Evolutionary conservation across 2,329 filamentous ascomycete species (phyloP), one percentile per base, ranked within the genome.

Genomic region (Penicillium fuscoglaucum): DNA sequence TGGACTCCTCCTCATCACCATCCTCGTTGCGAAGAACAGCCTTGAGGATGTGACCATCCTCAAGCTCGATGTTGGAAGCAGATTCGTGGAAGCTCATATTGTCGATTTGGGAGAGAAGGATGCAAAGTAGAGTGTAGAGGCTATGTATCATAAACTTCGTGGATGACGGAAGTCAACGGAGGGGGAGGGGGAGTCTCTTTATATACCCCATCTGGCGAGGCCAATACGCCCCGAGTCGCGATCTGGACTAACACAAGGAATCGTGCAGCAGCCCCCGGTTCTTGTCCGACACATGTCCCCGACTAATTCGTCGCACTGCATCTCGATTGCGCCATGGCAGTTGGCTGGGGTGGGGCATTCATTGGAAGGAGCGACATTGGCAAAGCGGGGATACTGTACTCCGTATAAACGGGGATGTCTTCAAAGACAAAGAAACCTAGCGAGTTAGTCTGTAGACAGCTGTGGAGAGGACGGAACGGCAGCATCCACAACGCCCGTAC

Each of bases 11-110:
- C 52, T 68, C 70, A 0, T 82, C 76, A 43, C 80, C 82, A 6
- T 80, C 69, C 3, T 58, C 73, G 51, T 76, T 76, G 17, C 59
- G 67, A 48, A 82, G 78, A 47, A 69, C 62, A 58, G 78, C 80
- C 28, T 63, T 71, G 58, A 85, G 82, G 65, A 81, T 78, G 70
- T 80, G 77, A 62, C 75, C 76, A 63, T 84, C 77, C 48, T 82
- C 80, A 63, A 85, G 69, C 65, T 73, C 74, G 67, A 84, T 79
- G 61, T 80, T 62, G 46, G 76, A 57, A 47, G 80, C 78, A 52
- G 78, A 77, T 54, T 68, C 59, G 72, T 84, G 80, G 78, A 86
- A 86, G 71, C 75, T 79, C 79, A 80, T 80, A 21, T 8, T 64
- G 45, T 56, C 10, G 2, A 44, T 51, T 44, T 52, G 21, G 31